Base-by-base conservation (phyloP, 2,329 filamentous ascomycete species). In the Didymellaceae sp. region DNA sequence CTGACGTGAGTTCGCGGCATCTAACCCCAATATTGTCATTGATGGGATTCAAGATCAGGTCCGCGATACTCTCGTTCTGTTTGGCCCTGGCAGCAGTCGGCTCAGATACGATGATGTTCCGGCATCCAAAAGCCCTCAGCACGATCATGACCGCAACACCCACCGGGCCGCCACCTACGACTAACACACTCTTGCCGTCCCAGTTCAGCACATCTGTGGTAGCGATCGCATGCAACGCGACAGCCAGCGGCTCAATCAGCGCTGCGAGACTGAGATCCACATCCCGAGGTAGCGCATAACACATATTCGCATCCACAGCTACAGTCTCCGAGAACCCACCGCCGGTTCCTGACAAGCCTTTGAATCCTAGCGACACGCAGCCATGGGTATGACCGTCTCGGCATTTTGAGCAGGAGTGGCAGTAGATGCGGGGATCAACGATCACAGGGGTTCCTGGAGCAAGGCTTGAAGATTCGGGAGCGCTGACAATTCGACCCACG, bases 391-490 rank as follows among this genome's bases (percentile, higher is more conserved):
- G 40, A 0, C 51, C 48, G 2, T 18, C 33, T 18, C 25, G 30
- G 24, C 66, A 72, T 4, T 53, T 50, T 2, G 55, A 37, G 51
- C 66, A 72, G 2, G 43, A 52, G 18, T 35, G 37, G 47, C 68
- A 71, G 48, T 59, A 68, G 28, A 71, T 61, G 8, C 66, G 57
- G 1, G 67, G 66, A 26, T 70, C 62, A 7, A 69, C 54, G 33
- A 69, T 60, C 10, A 72, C 67, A 13, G 62, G 49, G 39, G 66
- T 57, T 13, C 68, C 67, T 2, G 54, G 41, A 2, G 38, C 42
- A n/a, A 70, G 56, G 18, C 49, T 42, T 1, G 63, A 68, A 8
- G 32, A 41, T 18, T 50, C 4, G 1, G 61, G 59, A 2, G 61
- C 56, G 31, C 54, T 54, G 37, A 61, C 44, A 30, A 69, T 53